Conservation (phyloP, 1,284 basidiomycete species). For the Rhodotorula sp. region DNA sequence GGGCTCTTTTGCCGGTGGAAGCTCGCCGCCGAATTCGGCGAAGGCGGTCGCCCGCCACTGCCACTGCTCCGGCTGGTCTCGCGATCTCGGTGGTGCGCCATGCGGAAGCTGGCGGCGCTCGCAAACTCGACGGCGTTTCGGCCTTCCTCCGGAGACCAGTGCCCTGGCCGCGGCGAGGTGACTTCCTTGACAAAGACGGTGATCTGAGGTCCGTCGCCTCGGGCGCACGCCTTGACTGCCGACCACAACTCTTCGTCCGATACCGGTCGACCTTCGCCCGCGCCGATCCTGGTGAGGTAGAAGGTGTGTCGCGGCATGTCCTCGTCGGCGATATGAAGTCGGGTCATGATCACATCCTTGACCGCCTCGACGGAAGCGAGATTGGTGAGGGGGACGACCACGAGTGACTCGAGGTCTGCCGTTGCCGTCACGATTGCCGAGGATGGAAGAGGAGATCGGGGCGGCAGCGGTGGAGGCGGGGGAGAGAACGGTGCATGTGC, state of each 20-base stretch:
- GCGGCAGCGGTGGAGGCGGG: neutral
- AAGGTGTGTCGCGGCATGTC: slow-evolving; percentile 73
- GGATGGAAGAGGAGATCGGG: slow-evolving; percentile 6
- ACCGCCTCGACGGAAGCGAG: slow-evolving; percentile 69
- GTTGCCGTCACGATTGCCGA: slow-evolving; percentile 70
- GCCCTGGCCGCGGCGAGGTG: slow-evolving; percentile 50
- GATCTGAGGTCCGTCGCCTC: slow-evolving; percentile 53
- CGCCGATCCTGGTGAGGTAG: slow-evolving; percentile 78
- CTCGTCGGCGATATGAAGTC: slow-evolving; percentile 78
- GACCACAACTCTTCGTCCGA: slow-evolving; percentile 65
- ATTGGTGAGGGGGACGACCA: slow-evolving; percentile 71
- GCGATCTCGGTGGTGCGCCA: slow-evolving; percentile 9
- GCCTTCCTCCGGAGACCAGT: slow-evolving; percentile 37
- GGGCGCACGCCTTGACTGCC: slow-evolving; percentile 59
- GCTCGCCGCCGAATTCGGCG: slow-evolving; percentile 1
- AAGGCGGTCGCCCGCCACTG: neutral
- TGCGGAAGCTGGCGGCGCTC: slow-evolving; percentile 22
- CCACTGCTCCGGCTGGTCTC: slow-evolving; percentile 2
- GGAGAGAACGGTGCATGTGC: neutral
- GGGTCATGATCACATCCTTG: slow-evolving; percentile 77
- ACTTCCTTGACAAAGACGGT: slow-evolving; percentile 76
- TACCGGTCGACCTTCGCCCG: slow-evolving; percentile 68
- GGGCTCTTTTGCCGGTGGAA: slow-evolving; percentile 5
- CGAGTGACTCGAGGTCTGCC: slow-evolving; percentile 74
- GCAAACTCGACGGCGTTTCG: slow-evolving; percentile 20